A percentile compares a stretch with the other conserved stretches of the same genome.
phyloP scores from a whole-genome alignment of 768 basidiomycete species.

The Tricholoma flavovirens region DNA sequence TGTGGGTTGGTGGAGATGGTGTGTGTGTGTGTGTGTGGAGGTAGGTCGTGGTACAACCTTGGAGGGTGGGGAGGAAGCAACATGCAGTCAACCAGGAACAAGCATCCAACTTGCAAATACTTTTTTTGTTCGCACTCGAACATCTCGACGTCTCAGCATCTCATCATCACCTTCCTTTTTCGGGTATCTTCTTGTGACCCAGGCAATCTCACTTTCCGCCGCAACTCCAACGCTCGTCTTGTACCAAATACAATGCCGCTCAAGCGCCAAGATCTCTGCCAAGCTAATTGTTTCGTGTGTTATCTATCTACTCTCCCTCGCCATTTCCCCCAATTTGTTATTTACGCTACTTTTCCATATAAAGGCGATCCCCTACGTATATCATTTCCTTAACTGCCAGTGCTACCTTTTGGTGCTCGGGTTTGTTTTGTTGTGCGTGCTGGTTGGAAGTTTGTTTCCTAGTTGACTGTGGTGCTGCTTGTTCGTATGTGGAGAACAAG shows the following conservation, averaged over 20 bases:
- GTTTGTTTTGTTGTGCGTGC: background rate
- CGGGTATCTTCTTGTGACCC: constrained; percentile 2
- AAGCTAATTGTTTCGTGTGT: constrained; percentile 3
- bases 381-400: constrained; percentile 9
- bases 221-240: constrained; percentile 7
- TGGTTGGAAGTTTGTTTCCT: constrained; percentile 5
- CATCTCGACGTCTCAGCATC: constrained; percentile 7
- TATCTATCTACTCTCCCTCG: constrained; percentile 16
- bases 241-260: constrained; percentile 9
- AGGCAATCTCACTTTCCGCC: background rate
- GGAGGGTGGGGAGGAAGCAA: constrained; percentile 7
- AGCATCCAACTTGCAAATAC: constrained; percentile 6
- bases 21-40: background rate
- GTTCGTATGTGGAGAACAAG: constrained; percentile 8
- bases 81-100: constrained; percentile 8
- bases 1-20: background rate
- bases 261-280: constrained; percentile 1
- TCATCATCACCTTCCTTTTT: constrained; percentile 7
- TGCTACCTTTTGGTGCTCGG: constrained; percentile 1
- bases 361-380: constrained; percentile 13
- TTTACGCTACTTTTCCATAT: constrained; percentile 16
- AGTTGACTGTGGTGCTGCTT: background rate
- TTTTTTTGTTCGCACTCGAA: constrained; percentile 5
- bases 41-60: background rate
- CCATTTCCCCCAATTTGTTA: background rate